Conservation (phyloP, 1,139 yeast species). For the Candida labiduridarum region DNA sequence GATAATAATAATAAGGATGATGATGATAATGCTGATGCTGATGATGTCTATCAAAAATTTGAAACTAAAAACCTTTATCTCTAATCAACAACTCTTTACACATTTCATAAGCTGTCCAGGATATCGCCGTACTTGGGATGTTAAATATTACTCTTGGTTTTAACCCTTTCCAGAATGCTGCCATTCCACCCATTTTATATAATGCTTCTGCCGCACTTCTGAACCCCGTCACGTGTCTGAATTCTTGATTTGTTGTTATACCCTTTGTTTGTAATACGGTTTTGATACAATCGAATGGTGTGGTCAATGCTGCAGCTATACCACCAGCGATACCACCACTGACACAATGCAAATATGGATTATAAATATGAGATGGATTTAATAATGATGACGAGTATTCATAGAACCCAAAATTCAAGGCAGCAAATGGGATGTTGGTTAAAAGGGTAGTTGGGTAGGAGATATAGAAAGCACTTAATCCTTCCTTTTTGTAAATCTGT, state of each 20-base stretch:
- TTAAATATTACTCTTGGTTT: constrained; percentile 91
- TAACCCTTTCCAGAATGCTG: constrained; percentile 81
- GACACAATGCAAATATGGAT: constrained; percentile 89
- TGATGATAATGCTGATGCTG: background rate
- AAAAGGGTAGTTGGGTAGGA: constrained; percentile 94
- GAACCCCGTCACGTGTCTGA: constrained; percentile 69
- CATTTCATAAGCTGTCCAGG: constrained; percentile 99
- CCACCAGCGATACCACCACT: constrained; percentile 98
- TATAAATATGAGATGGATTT: constrained; percentile 78
- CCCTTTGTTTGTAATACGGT: constrained; percentile 85
- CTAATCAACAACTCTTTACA: constrained; percentile 70
- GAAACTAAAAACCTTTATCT: constrained; percentile 14
- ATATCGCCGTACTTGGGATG: constrained; percentile 95
- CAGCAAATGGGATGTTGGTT: constrained; percentile 95
- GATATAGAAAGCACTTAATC: constrained; percentile 80
- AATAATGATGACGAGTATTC: constrained; percentile 78
- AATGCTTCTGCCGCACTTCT: constrained; percentile 72
- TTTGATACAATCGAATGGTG: constrained; percentile 93
- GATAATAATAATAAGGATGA: background rate
- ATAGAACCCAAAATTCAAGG: constrained; percentile 90
- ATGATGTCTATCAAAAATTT: constrained; percentile 4
- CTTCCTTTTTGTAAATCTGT: constrained; percentile 70
- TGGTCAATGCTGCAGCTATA: constrained; percentile 92
- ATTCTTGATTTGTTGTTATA: constrained; percentile 48
- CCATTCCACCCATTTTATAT: constrained; percentile 63